Conservation (phyloP, 768 basidiomycete genomes). For the Cystofilobasidium capitatum region DNA sequence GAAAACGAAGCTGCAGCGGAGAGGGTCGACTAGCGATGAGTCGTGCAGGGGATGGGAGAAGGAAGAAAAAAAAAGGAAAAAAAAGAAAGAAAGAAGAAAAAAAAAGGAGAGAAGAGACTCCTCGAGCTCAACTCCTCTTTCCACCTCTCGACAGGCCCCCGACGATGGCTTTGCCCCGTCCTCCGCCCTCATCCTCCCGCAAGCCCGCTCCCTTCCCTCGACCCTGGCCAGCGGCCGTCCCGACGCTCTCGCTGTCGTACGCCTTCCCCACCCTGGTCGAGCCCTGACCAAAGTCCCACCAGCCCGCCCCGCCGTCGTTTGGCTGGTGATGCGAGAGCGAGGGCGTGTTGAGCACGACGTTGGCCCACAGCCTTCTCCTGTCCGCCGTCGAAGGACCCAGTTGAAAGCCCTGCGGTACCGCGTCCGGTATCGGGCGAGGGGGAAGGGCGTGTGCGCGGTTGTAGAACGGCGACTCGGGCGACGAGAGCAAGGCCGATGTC, state of each 20-base stretch:
- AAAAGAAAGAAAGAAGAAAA: too few species aligned
- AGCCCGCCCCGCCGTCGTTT: not conserved
- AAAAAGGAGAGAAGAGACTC: too few species aligned
- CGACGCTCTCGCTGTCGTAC: not conserved
- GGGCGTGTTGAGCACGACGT: slow-evolving; percentile 6
- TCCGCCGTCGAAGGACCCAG: not conserved
- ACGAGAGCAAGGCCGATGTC: not conserved
- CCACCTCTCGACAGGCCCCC: not conserved
- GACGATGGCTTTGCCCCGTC: not conserved
- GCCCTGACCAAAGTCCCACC: slow-evolving; percentile 3
- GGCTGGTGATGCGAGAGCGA: slow-evolving; percentile 4
- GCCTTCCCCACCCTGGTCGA: not conserved
- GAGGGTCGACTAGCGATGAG: too few species aligned
- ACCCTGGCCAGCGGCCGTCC: not conserved
- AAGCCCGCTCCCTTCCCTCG: not conserved
- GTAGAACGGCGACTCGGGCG: slow-evolving; percentile 7
- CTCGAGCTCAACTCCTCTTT: not conserved
- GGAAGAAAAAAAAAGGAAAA: too few species aligned
- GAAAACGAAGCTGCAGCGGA: too few species aligned
- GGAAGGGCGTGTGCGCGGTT: slow-evolving; percentile 1
- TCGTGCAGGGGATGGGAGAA: too few species aligned
- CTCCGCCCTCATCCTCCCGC: too few species aligned
- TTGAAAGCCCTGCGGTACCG: not conserved
- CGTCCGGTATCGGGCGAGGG: not conserved
- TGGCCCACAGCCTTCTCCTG: not conserved